These are phyloP conservation scores for Hymenochaete sp. DNA, from an alignment of 1,284 basidiomycete genomes.

Conservation along the genomic window DNA sequence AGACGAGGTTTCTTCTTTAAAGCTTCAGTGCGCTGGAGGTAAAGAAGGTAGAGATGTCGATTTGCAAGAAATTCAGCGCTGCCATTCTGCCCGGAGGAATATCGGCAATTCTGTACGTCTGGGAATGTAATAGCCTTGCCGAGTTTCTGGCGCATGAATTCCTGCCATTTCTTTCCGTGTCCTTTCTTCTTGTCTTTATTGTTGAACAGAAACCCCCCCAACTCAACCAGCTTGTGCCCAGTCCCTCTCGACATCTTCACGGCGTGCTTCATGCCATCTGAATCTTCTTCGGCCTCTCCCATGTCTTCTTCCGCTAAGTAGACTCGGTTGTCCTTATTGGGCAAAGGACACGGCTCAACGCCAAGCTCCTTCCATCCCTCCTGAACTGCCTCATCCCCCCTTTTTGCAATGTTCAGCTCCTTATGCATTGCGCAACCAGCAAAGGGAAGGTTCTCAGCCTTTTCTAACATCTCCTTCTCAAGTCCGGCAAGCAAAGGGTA, in stretches of 20 bases:
- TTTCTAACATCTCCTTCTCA: too few relatives aligned
- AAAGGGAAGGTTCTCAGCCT: conserved; percentile 19
- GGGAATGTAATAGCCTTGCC: conserved; percentile 18
- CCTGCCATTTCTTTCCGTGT: conserved; percentile 23
- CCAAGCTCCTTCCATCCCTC: conserved; percentile 2
- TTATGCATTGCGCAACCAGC: conserved; percentile 26
- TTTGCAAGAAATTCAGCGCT: conserved; percentile 23
- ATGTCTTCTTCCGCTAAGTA: neutral
- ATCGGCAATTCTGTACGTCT: conserved; percentile 26
- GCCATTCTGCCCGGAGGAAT: conserved; percentile 25
- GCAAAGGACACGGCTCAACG: neutral
- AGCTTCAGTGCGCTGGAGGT: conserved; percentile 23
- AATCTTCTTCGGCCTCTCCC: neutral
- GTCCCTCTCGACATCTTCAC: conserved; percentile 25
- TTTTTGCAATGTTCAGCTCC: conserved; percentile 24
- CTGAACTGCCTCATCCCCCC: conserved; percentile 13
- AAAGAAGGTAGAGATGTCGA: conserved; percentile 18
- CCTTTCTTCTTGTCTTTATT: conserved; percentile 30
- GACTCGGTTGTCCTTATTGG: conserved; percentile 9
- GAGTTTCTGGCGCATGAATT: conserved; percentile 17
- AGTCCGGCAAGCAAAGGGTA: conserved; percentile 17
- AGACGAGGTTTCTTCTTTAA: conserved; percentile 23
- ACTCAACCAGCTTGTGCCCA: conserved; percentile 25
- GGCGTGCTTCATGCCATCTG: conserved; percentile 13
- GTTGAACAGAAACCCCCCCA: conserved; percentile 27